Evolutionary conservation across 345 rosid genomes (phyloP), one percentile per base, ranked within the genome.

Genomic region (Linum tenue): DNA sequence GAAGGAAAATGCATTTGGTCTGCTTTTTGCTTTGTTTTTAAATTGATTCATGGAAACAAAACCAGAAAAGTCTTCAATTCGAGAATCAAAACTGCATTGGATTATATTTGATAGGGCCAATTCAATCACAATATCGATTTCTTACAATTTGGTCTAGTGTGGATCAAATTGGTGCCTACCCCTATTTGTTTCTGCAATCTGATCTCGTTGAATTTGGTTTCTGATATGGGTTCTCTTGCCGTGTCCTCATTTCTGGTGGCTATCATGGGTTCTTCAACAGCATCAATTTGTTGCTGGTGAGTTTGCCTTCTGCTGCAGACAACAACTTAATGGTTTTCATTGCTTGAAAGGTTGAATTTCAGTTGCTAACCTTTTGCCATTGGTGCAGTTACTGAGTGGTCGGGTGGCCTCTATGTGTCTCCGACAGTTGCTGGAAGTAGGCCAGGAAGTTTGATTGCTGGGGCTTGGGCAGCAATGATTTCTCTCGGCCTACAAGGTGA

Each of bases 391-490:
- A 85, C 95, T 10, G 99, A 88, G 78, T 94, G 99, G 96, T 84
- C 97, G 42, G 99, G 95, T 70, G 96, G 99, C 69, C 83, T 94
- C 35, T 94, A 88, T 72, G 76, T 94, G 43, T 90, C 96, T 63
- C 99, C 96, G 66, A 90, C 95, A 38, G 76, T 85, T 55, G 97
- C 99, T 64, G 96, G 99, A 76, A 94, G 99, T 78, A 79, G 95
- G 74, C 99, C 99, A 57, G 95, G 97, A 50, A 71, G 85, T 72
- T 67, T 88, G 72, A 86, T 94, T 79, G 97, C 95, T 50, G 88
- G 97, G 64, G 96, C 97, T 71, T 90, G 96, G 99, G 92, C 95
- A 7, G 95, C 97, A 74, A 81, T 90, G 90, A 84, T 88, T 80
- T 84, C 95, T 59, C 79, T 86, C 12, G 96, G 99, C 31, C 81